These are phyloP conservation scores for Colletotrichum sansevieriae DNA, from an alignment of 2,329 filamentous ascomycete genomes.

Conservation along the genomic window DNA sequence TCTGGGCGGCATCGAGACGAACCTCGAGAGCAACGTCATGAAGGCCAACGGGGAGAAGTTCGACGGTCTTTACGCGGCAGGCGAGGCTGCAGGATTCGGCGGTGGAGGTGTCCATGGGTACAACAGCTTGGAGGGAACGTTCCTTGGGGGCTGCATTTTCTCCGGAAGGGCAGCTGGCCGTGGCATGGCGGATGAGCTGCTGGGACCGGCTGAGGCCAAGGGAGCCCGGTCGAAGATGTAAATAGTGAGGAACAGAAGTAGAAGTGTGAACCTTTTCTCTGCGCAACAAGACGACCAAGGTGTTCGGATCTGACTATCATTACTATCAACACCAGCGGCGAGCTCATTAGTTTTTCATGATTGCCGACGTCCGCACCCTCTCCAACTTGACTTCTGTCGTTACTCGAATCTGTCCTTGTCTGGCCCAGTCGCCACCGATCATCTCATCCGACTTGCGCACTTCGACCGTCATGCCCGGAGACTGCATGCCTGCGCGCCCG, in stretches of 20 bases:
- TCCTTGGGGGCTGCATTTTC: slow-evolving; percentile 73
- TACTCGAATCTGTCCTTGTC: slow-evolving; percentile 25
- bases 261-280: background rate
- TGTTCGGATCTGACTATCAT: slow-evolving; percentile 6
- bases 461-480: slow-evolving; percentile 29
- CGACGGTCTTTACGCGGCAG: slow-evolving; percentile 69
- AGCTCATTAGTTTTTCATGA: slow-evolving; percentile 9
- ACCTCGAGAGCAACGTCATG: slow-evolving; percentile 69
- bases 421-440: slow-evolving; percentile 8
- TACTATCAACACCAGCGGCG: slow-evolving; percentile 10
- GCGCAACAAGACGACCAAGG: background rate
- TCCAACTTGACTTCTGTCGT: slow-evolving; percentile 38
- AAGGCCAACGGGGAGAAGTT: slow-evolving; percentile 62
- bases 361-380: slow-evolving; percentile 20
- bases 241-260: background rate
- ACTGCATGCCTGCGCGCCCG: slow-evolving; percentile 11
- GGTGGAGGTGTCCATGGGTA: slow-evolving; percentile 74
- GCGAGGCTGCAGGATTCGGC: slow-evolving; percentile 72
- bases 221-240: slow-evolving; percentile 20
- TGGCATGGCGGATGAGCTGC: slow-evolving; percentile 64
- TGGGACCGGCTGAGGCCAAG: slow-evolving; percentile 35
- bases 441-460: slow-evolving; percentile 34
- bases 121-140: slow-evolving; percentile 72
- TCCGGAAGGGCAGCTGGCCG: slow-evolving; percentile 69
- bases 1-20: slow-evolving; percentile 71